A percentile compares a stretch with the other conserved stretches of the same genome.
Conservation (phyloP, 2,329 filamentous ascomycete genomes). For the Trichoderma asperellum region DNA sequence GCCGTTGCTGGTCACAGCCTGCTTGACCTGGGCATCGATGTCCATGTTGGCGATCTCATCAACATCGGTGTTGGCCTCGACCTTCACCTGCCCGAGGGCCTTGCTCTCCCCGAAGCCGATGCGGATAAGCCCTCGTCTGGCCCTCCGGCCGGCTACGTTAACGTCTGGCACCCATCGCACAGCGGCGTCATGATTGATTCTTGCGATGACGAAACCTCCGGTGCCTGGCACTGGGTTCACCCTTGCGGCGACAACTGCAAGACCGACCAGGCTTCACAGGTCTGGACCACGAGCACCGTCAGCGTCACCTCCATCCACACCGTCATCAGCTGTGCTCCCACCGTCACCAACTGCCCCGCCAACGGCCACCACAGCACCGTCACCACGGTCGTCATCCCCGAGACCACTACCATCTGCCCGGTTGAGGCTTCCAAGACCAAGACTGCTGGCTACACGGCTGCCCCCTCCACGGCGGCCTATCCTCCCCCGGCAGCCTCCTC, state of each 20-base stretch:
- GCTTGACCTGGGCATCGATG: constrained; percentile 4
- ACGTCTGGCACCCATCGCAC: constrained; percentile 46
- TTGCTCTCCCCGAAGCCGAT: constrained; percentile 29
- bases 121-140: constrained; percentile 32
- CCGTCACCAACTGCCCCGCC: constrained; percentile 46
- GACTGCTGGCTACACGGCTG: constrained; percentile 9
- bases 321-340: constrained; percentile 45
- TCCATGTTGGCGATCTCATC: constrained; percentile 19
- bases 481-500: constrained; percentile 11
- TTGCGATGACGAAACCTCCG: constrained; percentile 40
- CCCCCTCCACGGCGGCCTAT: constrained; percentile 15
- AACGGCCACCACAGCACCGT: constrained; percentile 38
- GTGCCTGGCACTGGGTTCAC: constrained; percentile 46
- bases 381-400: constrained; percentile 45
- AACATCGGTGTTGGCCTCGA: constrained; percentile 32
- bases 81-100: constrained; percentile 28
- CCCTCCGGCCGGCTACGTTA: constrained; percentile 37
- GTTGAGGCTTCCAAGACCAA: constrained; percentile 39
- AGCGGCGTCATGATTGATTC: constrained; percentile 42
- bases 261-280: constrained; percentile 36
- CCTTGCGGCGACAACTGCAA: constrained; percentile 36
- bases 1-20: constrained; percentile 30
- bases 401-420: constrained; percentile 51
- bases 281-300: constrained; percentile 50
- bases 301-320: constrained; percentile 46